Evolutionary conservation across 805 yeast genomes (phyloP).

Genomic region (Ogataea ganodermae): DNA sequence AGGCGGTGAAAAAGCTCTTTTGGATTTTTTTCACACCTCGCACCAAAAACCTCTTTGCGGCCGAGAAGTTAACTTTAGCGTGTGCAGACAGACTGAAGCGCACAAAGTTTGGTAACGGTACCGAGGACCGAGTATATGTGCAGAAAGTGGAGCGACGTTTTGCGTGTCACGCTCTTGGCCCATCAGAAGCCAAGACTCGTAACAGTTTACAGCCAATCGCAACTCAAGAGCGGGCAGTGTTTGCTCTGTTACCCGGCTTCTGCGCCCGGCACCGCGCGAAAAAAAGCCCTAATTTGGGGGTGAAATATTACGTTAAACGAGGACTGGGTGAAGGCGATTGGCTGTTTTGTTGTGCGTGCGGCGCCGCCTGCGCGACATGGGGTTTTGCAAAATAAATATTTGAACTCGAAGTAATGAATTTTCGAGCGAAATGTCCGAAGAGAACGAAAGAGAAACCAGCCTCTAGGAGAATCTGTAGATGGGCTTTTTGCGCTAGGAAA

Average conservation of each 20-base stretch:
- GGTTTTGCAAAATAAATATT: background rate
- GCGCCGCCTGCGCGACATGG: background rate
- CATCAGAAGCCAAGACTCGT: background rate
- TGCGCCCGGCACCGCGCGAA: conserved; percentile 4
- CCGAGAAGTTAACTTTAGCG: too few relatives aligned
- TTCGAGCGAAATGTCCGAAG: conserved; percentile 8
- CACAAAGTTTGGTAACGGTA: too few relatives aligned
- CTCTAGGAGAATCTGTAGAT: background rate
- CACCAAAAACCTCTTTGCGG: too few relatives aligned
- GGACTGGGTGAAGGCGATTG: background rate
- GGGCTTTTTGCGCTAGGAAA: too few relatives aligned
- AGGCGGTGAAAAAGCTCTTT: too few relatives aligned
- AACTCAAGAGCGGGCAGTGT: too few relatives aligned
- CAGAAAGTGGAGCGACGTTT: too few relatives aligned
- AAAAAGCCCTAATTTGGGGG: background rate
- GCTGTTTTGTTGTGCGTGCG: conserved; percentile 4
- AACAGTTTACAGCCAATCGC: background rate
- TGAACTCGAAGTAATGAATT: background rate
- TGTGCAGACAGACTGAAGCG: too few relatives aligned
- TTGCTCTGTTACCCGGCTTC: background rate
- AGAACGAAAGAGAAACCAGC: background rate
- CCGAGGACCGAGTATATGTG: too few relatives aligned
- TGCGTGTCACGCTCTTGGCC: too few relatives aligned
- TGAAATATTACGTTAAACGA: too few relatives aligned
- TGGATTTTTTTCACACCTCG: too few relatives aligned